Base-by-base conservation (phyloP, 140 eudicot species). In the Bidens hawaiensis region DNA sequence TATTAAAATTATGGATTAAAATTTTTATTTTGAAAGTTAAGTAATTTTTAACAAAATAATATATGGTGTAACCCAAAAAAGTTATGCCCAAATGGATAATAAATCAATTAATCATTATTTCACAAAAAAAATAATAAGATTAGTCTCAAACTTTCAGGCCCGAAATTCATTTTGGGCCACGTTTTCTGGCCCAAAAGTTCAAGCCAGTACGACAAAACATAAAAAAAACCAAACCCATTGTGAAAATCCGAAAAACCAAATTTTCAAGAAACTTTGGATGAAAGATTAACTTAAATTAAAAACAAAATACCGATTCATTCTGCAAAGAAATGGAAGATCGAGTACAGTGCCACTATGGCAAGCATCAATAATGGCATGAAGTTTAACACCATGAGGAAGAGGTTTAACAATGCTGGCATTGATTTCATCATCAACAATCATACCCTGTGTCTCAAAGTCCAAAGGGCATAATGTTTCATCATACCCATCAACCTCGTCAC, bases 291-390 rank as follows among this genome's bases (percentile, higher is more conserved):
- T 28, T 33, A 45, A 56, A 52, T 56, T n/a, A n/a, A n/a, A n/a
- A n/a, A n/a, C n/a, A n/a, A n/a, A n/a, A 2, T 42, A 76, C 86
- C 82, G 64, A 68, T 56, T 65, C 80, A 73, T 81, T 31, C 79
- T 76, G 69, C 80, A 81, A 17, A 77, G 52, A 59, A 51, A 77
- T 11, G 83, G 83, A 21, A 81, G 83, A 65, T 81, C 87, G 5
- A 81, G 57, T 25, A 81, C 75, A 6, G 83, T 81, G 64, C 87
- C 87, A 70, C 87, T 81, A 42, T 77, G 80, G 52, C 87, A 81
- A 41, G 81, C 70, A 63, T 81, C 87, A 40, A 81, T 74, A 62
- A 81, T 77, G 7, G 83, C 83, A 55, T 81, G 83, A 65, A 81
- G 81, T 52, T 74, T 81, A 30, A 74, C 87, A 7, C 87, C 87